Base-by-base conservation (phyloP, 2,329 filamentous ascomycete species). In the Geosmithia flava region DNA sequence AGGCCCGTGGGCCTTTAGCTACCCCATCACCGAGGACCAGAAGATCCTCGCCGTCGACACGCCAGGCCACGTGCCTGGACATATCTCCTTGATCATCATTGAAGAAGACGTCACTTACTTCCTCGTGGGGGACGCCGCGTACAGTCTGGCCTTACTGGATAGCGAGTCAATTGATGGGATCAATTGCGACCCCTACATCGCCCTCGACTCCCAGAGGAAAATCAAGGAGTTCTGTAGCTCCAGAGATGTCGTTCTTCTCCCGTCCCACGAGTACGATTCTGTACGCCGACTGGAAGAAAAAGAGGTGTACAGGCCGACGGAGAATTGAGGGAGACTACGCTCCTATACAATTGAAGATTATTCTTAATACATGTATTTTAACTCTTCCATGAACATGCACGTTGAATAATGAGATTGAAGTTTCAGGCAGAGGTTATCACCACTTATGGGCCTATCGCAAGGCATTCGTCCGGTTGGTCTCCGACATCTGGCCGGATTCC, bases 21-120 rank as follows among this genome's bases (percentile, higher is more conserved):
- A 53, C 48, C 55, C 55, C 8, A 48, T 65, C 8, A 63, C 62
- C 7, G 44, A 44, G 2, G 57, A 64, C 53, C 60, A 58, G 1
- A 55, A 47, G 10, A 51, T 65, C 17, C 53, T 58, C 1, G 57
- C 56, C 6, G 59, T 65, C 1, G 56, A 61, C 43, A 65, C 62
- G 5, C 59, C 62, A 11, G 62, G 62, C 7, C 62, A 65, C 48
- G 59, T 63, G 4, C 57, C 57, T 2, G 62, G 62, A 0, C 62
- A 65, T 48, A 51, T 63, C 10, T 58, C 57, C 6, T 20, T 65
- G 40, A 48, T 64, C 15, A 47, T 40, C 39, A 49, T 39, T 3
- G 64, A 59, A 2, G 61, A 55, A 47, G 52, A 48, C 2, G 56
- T 50, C 42, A 61, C 50, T 16, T 62, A 60, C 42, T 51, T 61